Evolutionary conservation across 148 eudicot species (phyloP).

Genomic region (Dysphania ambrosioides): DNA sequence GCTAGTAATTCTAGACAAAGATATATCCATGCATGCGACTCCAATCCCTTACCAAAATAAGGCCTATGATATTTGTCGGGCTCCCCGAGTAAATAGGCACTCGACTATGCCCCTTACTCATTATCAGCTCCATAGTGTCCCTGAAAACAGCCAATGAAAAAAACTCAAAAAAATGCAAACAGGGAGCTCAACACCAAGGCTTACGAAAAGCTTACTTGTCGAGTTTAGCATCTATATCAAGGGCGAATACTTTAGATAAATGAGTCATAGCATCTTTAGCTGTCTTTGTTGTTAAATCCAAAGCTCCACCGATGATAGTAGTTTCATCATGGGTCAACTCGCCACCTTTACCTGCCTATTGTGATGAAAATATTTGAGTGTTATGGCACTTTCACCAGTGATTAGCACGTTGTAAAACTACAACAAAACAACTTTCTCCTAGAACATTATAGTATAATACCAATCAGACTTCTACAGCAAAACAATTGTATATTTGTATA

Average conservation of each 20-base stretch:
- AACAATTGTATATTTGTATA: not conserved
- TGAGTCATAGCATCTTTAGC: conserved; percentile 87
- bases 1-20: not conserved
- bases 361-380: not conserved
- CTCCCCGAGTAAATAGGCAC: conserved; percentile 62
- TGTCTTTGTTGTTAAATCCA: conserved; percentile 60
- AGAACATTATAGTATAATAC: not conserved
- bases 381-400: not conserved
- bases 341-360: conserved; percentile 88
- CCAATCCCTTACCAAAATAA: conserved; percentile 48
- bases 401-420: not conserved
- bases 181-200: not conserved
- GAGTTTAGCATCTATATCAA: conserved; percentile 58
- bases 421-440: not conserved
- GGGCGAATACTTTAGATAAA: conserved; percentile 58
- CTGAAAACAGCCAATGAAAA: conserved; percentile 26
- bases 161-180: not conserved
- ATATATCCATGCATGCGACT: not conserved
- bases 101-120: conserved; percentile 80
- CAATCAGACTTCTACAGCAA: not conserved
- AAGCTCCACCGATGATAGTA: conserved; percentile 73
- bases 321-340: conserved; percentile 80
- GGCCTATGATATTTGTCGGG: conserved; percentile 64
- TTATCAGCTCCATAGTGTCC: conserved; percentile 56
- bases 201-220: conserved; percentile 42